Evolutionary conservation across 2,329 filamentous ascomycete species (phyloP).

Genomic region (Fusarium subglutinans): DNA sequence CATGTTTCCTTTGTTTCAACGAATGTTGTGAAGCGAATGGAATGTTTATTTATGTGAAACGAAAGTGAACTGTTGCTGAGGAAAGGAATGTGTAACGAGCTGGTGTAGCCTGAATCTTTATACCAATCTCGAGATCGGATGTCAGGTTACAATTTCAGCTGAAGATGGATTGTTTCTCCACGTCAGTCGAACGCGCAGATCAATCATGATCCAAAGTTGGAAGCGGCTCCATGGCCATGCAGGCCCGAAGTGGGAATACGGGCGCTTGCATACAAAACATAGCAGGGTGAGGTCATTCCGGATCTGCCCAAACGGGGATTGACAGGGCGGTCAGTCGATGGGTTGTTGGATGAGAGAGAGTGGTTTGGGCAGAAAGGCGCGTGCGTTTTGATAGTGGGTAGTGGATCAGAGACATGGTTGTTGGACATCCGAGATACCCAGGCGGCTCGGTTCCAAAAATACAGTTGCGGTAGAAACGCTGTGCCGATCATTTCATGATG

Average conservation of each 20-base stretch:
- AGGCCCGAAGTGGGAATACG: constrained; percentile 12
- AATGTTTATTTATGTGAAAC: constrained; percentile 3
- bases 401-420: not conserved
- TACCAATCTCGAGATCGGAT: not conserved
- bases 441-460: constrained; percentile 19
- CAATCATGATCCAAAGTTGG: constrained; percentile 10
- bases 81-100: not conserved
- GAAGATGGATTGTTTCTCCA: not conserved
- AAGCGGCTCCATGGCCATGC: not conserved
- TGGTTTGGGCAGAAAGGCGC: constrained; percentile 13
- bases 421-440: not conserved
- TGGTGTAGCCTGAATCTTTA: constrained; percentile 20
- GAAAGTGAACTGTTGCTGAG: constrained; percentile 20
- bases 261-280: constrained; percentile 27
- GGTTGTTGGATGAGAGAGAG: constrained; percentile 14
- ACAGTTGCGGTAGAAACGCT: not conserved
- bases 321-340: constrained; percentile 22
- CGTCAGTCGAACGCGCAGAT: not conserved
- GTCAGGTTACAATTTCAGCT: not conserved
- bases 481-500: constrained; percentile 26
- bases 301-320: not conserved
- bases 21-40: constrained; percentile 29
- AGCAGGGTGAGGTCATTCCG: constrained; percentile 25
- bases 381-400: not conserved
- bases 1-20: constrained; percentile 20